Conservation (phyloP, 495 filamentous ascomycete genomes). For the Aspergillus taichungensis region DNA sequence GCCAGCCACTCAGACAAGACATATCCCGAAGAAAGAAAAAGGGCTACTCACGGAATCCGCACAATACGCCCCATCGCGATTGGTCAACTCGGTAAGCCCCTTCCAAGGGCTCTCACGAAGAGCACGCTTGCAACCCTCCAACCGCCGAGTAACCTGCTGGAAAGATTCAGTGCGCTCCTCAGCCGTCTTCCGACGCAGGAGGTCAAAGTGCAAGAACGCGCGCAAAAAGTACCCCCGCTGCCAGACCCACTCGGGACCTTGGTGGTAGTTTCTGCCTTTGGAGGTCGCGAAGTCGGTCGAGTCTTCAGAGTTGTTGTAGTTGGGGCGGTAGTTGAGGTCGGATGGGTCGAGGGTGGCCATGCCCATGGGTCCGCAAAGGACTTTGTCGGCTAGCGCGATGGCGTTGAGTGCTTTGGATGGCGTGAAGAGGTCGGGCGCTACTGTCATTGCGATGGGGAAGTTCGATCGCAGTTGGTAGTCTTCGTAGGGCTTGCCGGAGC, state of each 20-base stretch:
- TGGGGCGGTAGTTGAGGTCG: constrained; percentile 85
- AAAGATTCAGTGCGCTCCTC: constrained; percentile 72
- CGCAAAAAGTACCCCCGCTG: constrained; percentile 90
- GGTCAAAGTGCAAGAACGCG: constrained; percentile 83
- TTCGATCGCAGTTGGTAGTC: constrained; percentile 96
- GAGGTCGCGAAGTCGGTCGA: constrained; percentile 77
- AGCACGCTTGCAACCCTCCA: constrained; percentile 73
- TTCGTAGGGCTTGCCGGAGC: constrained; percentile 86
- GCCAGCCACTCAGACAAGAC: background rate
- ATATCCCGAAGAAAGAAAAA: background rate
- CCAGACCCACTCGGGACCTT: constrained; percentile 99
- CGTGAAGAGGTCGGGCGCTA: constrained; percentile 81
- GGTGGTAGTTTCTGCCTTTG: constrained; percentile 95
- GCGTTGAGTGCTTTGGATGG: constrained; percentile 65
- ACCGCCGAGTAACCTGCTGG: constrained; percentile 80
- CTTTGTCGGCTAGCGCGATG: constrained; percentile 67
- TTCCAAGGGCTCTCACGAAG: constrained; percentile 76
- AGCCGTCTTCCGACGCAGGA: constrained; percentile 55
- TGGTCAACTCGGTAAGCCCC: constrained; percentile 86
- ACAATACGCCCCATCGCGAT: constrained; percentile 78
- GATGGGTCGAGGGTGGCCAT: constrained; percentile 92
- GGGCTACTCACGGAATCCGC: constrained; percentile 66
- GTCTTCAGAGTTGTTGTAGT: constrained; percentile 94
- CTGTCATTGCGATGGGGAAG: constrained; percentile 92
- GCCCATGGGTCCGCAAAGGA: constrained; percentile 76